These are phyloP conservation scores for Tetrahymena borealis DNA, from an alignment of 73 alveolate species.

Conservation along the genomic window DNA sequence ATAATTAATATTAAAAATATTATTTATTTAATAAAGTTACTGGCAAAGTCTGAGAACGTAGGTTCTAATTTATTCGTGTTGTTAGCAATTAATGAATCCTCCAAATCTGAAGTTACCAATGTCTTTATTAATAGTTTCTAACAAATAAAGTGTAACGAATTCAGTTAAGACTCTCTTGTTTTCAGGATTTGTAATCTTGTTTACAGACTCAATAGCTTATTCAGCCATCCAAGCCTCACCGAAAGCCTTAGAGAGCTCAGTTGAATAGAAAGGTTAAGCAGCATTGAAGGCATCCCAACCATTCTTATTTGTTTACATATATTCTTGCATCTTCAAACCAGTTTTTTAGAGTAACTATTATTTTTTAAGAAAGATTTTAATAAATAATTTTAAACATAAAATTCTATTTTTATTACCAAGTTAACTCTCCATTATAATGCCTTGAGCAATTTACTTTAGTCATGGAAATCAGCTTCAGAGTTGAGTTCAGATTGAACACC, in stretches of 20 bases:
- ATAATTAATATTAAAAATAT: background rate
- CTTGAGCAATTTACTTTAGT: background rate
- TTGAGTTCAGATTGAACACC: background rate
- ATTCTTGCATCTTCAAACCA: slow-evolving; percentile 8
- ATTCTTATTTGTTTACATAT: background rate
- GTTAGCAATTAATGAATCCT: background rate
- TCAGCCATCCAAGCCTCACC: slow-evolving; percentile 5
- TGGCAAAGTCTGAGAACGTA: background rate
- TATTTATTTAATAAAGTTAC: background rate
- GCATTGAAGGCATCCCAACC: background rate
- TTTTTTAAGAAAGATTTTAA: background rate
- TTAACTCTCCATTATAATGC: background rate
- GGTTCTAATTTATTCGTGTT: slow-evolving; percentile 4
- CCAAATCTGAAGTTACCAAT: background rate
- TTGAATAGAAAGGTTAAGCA: background rate
- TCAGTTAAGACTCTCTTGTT: background rate
- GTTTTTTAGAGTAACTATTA: background rate
- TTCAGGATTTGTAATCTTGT: background rate
- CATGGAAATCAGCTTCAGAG: background rate
- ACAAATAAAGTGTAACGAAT: background rate
- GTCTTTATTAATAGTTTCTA: background rate
- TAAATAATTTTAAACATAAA: too few species aligned
- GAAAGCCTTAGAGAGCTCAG: background rate
- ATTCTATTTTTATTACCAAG: background rate
- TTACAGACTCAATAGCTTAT: background rate